Evolutionary conservation across 106 monocot genomes (phyloP), one percentile per base, ranked within the genome.

Genomic region (Allium fistulosum): DNA sequence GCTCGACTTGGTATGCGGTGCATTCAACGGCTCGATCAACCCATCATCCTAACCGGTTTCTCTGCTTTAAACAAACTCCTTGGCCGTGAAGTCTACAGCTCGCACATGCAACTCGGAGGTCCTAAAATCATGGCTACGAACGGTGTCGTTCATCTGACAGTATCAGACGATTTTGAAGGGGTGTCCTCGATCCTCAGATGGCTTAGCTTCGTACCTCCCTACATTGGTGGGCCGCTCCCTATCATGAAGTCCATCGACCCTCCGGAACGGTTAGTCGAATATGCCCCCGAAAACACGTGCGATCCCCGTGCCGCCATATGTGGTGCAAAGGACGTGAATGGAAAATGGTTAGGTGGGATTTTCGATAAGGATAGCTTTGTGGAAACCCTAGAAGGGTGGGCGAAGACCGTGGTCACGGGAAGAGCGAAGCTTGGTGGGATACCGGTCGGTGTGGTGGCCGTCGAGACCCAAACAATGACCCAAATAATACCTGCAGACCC

Each of bases 81-180:
- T 55, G 92, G 97, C 2, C 77, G 97, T 7, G 97, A 99, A 68
- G 89, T 99, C 14, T 99, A 99, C 71, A 99, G 97, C 70, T 99
- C 97, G 10, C 97, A 99, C 63, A 99, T 99, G 97, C 97, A 99
- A 73, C 72, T 99, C 8, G 97, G 97, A 66, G 97, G 97, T 10
- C 97, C 97, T 15, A 99, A 99, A 62, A 92, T 99, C 26, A 99
- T 99, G 97, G 97, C 92, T 14, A 99, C 97, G 18, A 99, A 99
- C 75, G 97, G 97, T 11, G 97, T 99, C 28, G 82, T 87, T 69
- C 97, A 99, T 78, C 77, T 93, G n/a, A 99, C 90, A 9, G 97
- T 99, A 13, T 77, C 90, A 47, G 97, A 99, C 74, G 97, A 99
- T 81, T 84, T 99, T 66, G 92, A 99, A 67, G 97, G 97, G 49